Evolutionary conservation across 2,329 filamentous ascomycete genomes (phyloP), one percentile per base, ranked within the genome.

Genomic region (Arthrobotrys musiformis): DNA sequence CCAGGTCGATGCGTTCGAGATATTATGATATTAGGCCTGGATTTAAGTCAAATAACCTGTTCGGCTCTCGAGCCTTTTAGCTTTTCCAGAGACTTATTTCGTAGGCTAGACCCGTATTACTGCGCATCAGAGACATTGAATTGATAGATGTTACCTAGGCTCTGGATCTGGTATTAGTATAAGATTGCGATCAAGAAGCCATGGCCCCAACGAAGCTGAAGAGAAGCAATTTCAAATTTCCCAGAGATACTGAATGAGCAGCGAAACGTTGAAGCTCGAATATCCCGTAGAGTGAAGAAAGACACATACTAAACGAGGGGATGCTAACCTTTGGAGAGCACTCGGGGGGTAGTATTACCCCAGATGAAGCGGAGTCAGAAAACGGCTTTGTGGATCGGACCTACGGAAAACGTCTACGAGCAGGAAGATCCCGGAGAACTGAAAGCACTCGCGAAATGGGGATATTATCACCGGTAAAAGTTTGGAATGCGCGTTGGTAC

Each of bases 131-230:
- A 22, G 69, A 73, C 17, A 50, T 66, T 19, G 50, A 26, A 26
- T 73, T 61, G 1, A 61, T 42, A 2, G 61, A 60, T 15, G n/a
- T n/a, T n/a, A 24, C 48, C 0, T 37, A 66, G 6, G 35, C 50
- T n/a, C 42, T 40, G 8, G 61, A 66, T 30, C 22, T 66, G 15
- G 17, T 15, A 40, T 60, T 50, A 2, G 48, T 73, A 61, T 50
- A 9, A 66, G 50, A 35, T 37, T 72, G 33, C 13, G 56, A 48
- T 61, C 62, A 22, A 48, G 35, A 26, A 64, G 50, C 9, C n/a
- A n/a, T n/a, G n/a, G n/a, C n/a, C n/a, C 35, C 60, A 26, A 46
- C 56, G 15, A 48, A 72, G n/a, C 35, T 72, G n/a, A 72, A 64
- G 30, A n/a, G 58, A 35, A 7, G 68, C 64, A 42, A 64, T 64